Conservation (phyloP, 192 early-diverging fungal genomes). For the Diversispora epigaea region DNA sequence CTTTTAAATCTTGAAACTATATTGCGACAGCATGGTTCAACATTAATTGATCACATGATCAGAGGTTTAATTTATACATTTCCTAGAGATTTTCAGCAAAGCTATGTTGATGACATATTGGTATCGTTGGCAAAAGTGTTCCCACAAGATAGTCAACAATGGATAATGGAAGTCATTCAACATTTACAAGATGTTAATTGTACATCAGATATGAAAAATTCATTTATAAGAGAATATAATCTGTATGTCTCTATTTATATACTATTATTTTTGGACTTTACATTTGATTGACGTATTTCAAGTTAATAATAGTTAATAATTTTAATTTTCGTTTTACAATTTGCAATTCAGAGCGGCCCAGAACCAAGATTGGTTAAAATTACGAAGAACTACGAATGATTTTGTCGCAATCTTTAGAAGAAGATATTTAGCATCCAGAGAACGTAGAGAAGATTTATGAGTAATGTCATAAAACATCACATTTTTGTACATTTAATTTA, state of each 20-base stretch:
- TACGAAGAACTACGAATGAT: constrained; percentile 55
- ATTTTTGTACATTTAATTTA: too few species aligned
- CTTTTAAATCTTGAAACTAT: constrained; percentile 41
- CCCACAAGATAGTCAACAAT: constrained; percentile 48
- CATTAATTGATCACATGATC: constrained; percentile 49
- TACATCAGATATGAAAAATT: constrained; percentile 48
- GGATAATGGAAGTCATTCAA: constrained; percentile 50
- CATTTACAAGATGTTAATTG: constrained; percentile 46
- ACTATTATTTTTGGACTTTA: neutral
- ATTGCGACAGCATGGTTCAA: constrained; percentile 41
- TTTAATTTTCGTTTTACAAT: constrained; percentile 6
- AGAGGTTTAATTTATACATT: constrained; percentile 58
- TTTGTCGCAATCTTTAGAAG: constrained; percentile 59
- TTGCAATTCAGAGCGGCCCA: constrained; percentile 42
- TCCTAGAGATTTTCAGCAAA: constrained; percentile 50
- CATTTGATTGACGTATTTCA: neutral
- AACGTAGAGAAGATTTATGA: constrained; percentile 17
- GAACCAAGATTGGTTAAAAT: constrained; percentile 50
- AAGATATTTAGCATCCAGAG: constrained; percentile 42
- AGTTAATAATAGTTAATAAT: too few species aligned
- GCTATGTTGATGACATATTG: constrained; percentile 55
- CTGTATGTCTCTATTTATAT: constrained; percentile 47
- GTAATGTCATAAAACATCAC: neutral
- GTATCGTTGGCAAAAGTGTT: constrained; percentile 48
- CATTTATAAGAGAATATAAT: constrained; percentile 53